phyloP scores from a whole-genome alignment of 2,329 filamentous ascomycete species.

The Cryphonectria naterciae region DNA sequence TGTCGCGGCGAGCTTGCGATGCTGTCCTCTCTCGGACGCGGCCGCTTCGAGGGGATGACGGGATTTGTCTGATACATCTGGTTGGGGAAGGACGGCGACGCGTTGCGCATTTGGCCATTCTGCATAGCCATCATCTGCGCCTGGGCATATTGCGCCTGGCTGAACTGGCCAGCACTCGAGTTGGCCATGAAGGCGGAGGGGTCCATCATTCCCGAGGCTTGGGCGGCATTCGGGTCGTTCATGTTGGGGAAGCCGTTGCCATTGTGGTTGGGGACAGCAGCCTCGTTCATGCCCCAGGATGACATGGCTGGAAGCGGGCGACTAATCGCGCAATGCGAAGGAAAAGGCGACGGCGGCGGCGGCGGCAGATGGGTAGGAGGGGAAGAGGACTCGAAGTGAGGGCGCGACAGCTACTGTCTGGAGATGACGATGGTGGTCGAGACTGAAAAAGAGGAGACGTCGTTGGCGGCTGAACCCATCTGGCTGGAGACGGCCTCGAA shows the following conservation, averaged over 20 bases:
- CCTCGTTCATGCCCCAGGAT: slow-evolving; percentile 71
- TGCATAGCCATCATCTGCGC: slow-evolving; percentile 68
- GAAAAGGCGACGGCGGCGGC: slow-evolving; percentile 25
- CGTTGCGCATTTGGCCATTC: slow-evolving; percentile 83
- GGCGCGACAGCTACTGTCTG: slow-evolving; percentile 15
- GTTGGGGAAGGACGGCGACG: slow-evolving; percentile 77
- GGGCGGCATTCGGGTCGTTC: slow-evolving; percentile 58
- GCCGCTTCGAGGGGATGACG: slow-evolving; percentile 87
- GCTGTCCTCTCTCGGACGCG: slow-evolving; percentile 80
- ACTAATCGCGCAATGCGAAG: slow-evolving; percentile 19
- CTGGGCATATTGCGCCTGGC: slow-evolving; percentile 56
- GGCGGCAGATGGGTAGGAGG: slow-evolving; percentile 14
- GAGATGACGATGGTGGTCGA: slow-evolving; percentile 29
- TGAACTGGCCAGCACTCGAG: slow-evolving; percentile 57
- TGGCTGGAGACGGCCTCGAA: slow-evolving; percentile 37
- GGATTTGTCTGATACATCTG: slow-evolving; percentile 82
- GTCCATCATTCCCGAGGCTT: slow-evolving; percentile 63
- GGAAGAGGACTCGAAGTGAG: slow-evolving; percentile 9
- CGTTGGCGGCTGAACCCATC: slow-evolving; percentile 47
- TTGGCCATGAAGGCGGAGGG: slow-evolving; percentile 66
- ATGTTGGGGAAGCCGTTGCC: slow-evolving; percentile 69
- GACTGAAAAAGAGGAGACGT: slow-evolving; percentile 13
- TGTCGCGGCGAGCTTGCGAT: slow-evolving; percentile 81
- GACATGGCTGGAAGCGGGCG: slow-evolving; percentile 62
- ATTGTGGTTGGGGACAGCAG: slow-evolving; percentile 70